A percentile compares a stretch with the other conserved stretches of the same genome.
These are phyloP conservation scores for Neobulgaria alba DNA, from an alignment of 2,329 filamentous ascomycete genomes.

Conservation along the genomic window DNA sequence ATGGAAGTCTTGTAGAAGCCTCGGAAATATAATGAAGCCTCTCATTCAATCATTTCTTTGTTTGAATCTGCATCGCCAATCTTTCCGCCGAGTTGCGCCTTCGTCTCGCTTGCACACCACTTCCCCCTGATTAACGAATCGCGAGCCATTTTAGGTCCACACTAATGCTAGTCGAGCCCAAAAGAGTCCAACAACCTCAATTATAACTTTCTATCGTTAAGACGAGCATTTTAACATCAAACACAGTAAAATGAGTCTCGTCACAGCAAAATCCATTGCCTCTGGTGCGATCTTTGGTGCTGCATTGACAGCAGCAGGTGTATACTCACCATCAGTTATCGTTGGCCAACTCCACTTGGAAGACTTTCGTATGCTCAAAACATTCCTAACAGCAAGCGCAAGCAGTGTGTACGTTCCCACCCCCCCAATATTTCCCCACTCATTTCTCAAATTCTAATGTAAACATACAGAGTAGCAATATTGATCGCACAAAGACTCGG, in stretches of 20 bases:
- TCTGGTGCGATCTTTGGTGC: neutral
- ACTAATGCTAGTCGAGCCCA: too few relatives aligned
- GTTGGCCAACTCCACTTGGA: neutral
- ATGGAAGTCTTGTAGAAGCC: too few relatives aligned
- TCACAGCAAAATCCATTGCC: neutral
- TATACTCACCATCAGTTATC: slow-evolving; percentile 1
- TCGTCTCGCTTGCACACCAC: too few relatives aligned
- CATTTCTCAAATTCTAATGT: neutral
- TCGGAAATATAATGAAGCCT: too few relatives aligned
- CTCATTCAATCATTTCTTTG: too few relatives aligned
- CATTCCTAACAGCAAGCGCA: neutral
- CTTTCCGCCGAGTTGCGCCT: too few relatives aligned
- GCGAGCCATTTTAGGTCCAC: too few relatives aligned
- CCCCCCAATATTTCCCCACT: neutral
- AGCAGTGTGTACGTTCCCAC: neutral
- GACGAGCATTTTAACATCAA: too few relatives aligned
- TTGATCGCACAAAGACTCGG: slow-evolving; percentile 36
- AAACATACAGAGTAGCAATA: slow-evolving; percentile 31
- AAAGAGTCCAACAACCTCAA: too few relatives aligned
- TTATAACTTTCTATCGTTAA: too few relatives aligned
- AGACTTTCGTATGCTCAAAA: slow-evolving; percentile 1
- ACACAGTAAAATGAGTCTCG: neutral
- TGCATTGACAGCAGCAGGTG: neutral
- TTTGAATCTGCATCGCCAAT: too few relatives aligned
- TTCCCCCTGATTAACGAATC: too few relatives aligned